Evolutionary conservation across 768 basidiomycete genomes (phyloP), one percentile per base, ranked within the genome.

Genomic region (Roridomyces roridus): DNA sequence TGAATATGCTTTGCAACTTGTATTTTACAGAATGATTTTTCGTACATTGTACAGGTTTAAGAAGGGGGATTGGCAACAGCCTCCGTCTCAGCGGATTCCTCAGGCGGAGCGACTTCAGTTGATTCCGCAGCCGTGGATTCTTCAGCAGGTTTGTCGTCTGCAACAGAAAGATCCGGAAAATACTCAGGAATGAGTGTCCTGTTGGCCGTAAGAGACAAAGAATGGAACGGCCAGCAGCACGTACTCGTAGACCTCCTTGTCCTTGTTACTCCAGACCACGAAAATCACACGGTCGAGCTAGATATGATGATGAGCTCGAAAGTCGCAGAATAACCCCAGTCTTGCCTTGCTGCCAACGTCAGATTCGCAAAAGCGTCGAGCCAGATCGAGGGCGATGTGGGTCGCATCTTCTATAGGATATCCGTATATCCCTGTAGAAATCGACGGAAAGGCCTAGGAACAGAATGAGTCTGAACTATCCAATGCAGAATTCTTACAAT

Each of bases 391-490:
- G 3, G 92, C 91, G 48, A 94, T 79, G 26, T 81, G 81, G 0
- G 92, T 87, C 0, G 92, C 92, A 60, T 84, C 85, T 40, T 73
- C 71, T 41, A 91, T 85, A 1, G 92, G 92, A 70, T 93, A 94
- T 3, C 87, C 82, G 58, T 91, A 94, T 15, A 91, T 75, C 0
- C 82, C 92, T 0, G 91, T 92, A 4, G 92, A 93, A 46, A 94
- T 84, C 6, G 85, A 87, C 6, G 88, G 88, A 62, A 94, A 92
- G 4, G 91, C 91, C 92, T 93, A 45, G 6, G 35, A 29, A 17
- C 37, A 26, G 26, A 20, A 25, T 24, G 55, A 18, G 14, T 34
- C 8, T 44, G 25, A 26, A 40, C 23, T 8, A 37, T 24, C 45
- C 23, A 60, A 21, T 34, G 37, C 25, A 29, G 31, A 24, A 7